phyloP scores from a whole-genome alignment of 345 rosid species.

The Bruguiera gymnorhiza region DNA sequence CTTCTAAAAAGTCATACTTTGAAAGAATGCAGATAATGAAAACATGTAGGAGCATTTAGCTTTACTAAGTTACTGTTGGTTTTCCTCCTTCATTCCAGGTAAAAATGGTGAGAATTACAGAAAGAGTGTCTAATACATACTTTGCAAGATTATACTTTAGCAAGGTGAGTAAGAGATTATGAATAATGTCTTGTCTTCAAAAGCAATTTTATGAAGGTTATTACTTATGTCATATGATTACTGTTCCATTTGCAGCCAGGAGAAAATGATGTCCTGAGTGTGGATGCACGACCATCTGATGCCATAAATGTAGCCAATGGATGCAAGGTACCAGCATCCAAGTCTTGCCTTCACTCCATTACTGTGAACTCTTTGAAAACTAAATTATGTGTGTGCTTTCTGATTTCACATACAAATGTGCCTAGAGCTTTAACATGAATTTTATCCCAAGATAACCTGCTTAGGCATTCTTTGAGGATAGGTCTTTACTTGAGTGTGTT shows the following conservation, averaged over 20 bases:
- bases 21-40: background rate
- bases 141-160: slow-evolving; percentile 62
- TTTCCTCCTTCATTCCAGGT: slow-evolving; percentile 46
- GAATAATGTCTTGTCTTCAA: slow-evolving; percentile 16
- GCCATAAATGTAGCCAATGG: slow-evolving; percentile 77
- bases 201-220: background rate
- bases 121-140: slow-evolving; percentile 64
- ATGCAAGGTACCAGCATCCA: slow-evolving; percentile 46
- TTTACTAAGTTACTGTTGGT: slow-evolving; percentile 3
- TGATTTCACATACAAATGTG: background rate
- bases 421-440: background rate
- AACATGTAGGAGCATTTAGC: background rate
- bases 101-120: slow-evolving; percentile 77
- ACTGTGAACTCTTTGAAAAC: too few species aligned
- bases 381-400: background rate
- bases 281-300: slow-evolving; percentile 87
- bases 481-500: too few species aligned
- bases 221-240: too few species aligned
- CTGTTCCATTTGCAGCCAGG: slow-evolving; percentile 55
- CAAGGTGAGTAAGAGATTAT: slow-evolving; percentile 50
- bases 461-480: background rate
- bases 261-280: slow-evolving; percentile 44
- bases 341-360: background rate
- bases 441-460: background rate
- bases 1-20: background rate